These are phyloP conservation scores for Platismatia glauca DNA, from an alignment of 495 filamentous ascomycete genomes.

Conservation along the genomic window DNA sequence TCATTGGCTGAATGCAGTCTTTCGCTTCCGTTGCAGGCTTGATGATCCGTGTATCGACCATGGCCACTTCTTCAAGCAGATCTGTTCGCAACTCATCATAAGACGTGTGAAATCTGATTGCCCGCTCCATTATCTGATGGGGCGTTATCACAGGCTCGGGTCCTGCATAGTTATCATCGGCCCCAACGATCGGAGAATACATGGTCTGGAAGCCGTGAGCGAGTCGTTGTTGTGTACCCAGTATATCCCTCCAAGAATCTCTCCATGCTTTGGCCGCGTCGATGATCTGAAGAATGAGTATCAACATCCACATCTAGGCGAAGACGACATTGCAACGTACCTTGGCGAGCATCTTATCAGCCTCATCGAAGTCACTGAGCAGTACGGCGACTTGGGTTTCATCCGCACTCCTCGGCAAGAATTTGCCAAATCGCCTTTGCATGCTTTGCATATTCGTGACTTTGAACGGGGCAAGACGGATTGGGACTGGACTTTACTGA, in stretches of 20 bases:
- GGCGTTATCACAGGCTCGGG: conserved; percentile 54
- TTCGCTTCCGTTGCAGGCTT: conserved; percentile 64
- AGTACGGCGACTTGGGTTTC: conserved; percentile 69
- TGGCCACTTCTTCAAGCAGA: conserved; percentile 60
- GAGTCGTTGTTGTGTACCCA: conserved; percentile 60
- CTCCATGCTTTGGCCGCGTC: conserved; percentile 75
- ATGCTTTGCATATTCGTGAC: conserved; percentile 60
- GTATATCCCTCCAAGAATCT: conserved; percentile 72
- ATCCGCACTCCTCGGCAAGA: conserved; percentile 63
- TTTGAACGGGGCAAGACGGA: background rate
- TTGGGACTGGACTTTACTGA: background rate
- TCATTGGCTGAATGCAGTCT: conserved; percentile 62
- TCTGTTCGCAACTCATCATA: conserved; percentile 71
- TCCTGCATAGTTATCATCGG: conserved; percentile 42
- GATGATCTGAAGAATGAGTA: conserved; percentile 51
- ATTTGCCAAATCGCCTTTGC: conserved; percentile 64
- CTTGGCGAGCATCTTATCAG: conserved; percentile 65
- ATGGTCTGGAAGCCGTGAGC: conserved; percentile 64
- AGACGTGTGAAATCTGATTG: conserved; percentile 55
- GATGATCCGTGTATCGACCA: conserved; percentile 65
- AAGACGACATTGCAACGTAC: conserved; percentile 32
- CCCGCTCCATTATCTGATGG: conserved; percentile 52
- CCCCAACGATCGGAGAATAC: conserved; percentile 73
- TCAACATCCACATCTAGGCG: background rate
- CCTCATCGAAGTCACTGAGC: conserved; percentile 76